Evolutionary conservation across 2,329 filamentous ascomycete genomes (phyloP), one percentile per base, ranked within the genome.

Genomic region (Aspergillus uvarum): DNA sequence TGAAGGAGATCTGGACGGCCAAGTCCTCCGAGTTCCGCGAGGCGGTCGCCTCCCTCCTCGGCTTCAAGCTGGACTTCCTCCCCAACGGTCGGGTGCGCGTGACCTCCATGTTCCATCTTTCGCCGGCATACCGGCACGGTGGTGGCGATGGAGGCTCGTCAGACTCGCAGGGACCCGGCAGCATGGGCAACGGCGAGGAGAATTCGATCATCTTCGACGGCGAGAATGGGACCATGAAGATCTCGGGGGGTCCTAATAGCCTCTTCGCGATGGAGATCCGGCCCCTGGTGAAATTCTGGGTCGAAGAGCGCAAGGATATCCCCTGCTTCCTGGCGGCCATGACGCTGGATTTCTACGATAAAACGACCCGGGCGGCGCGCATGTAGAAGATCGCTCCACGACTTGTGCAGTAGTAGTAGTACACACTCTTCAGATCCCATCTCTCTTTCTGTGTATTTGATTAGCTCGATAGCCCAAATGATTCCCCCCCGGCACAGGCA

Each of bases 71-170:
- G 12, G 92, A 95, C 32, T 98, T 99, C 74, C 89, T 97, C 74
- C 92, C 93, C n/a, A 96, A 96, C 74, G 95, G 95, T 47, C 94
- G 96, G 70, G 96, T 97, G 77, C 89, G 92, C 32, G 91, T 97
- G 22, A 96, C 94, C 57, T 89, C 85, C 61, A 89, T 94, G 65
- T 96, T 94, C 72, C 90, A 90, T 72, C 89, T 92, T 0, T 88
- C 85, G 2, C 76, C 77, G 62, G 76, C 74, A 11, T 79, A 79
- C 59, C 67, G 77, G 53, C 77, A 79, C 53, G 77, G 77, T 8
- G 73, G 77, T 56, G 58, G 65, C 1, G 78, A 86, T 74, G 72
- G 83, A 6, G 86, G 26, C 26, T 8, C 90, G 58, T 87, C 90
- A 70, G 86, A 91, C 73, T 69, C 73, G 7, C 63, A 68, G 16